Base-by-base conservation (phyloP, 352 stramenopile species). In the Phytophthora pluvialis region DNA sequence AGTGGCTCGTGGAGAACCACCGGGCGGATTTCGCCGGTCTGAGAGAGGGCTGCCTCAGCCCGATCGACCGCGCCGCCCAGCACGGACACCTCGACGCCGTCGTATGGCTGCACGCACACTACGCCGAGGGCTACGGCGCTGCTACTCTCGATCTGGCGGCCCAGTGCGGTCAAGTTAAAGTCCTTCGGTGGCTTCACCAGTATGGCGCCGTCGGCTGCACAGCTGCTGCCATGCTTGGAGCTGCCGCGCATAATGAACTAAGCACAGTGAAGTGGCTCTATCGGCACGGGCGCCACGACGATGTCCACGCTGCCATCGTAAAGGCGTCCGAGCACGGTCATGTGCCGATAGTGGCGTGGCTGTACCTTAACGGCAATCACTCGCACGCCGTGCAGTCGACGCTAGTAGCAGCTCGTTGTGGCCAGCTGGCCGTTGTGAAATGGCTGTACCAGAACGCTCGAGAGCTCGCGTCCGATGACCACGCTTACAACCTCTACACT, bases 21-120 rank as follows among this genome's bases (percentile, higher is more conserved):
- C n/a, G n/a, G n/a, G n/a, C n/a, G n/a, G n/a, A n/a, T n/a, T n/a
- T n/a, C n/a, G n/a, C n/a, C n/a, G n/a, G n/a, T n/a, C n/a, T n/a
- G n/a, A n/a, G n/a, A n/a, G n/a, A n/a, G n/a, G n/a, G n/a, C n/a
- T n/a, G n/a, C n/a, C n/a, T n/a, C n/a, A n/a, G n/a, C n/a, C n/a
- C n/a, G n/a, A n/a, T n/a, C n/a, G n/a, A n/a, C n/a, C n/a, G n/a
- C n/a, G n/a, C n/a, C n/a, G n/a, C n/a, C n/a, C 56, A 64, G 18
- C 21, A 46, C 28, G 56, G 56, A 11, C 56, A 44, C 16, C 46
- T 64, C 21, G 46, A 64, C 11, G 56, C 56, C 10, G 56, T 57
- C 18, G 6, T 50, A 4, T 64, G 56, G 56, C 45, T 64, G 46
- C 29, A 56, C 10, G 45, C 13, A 0, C 46, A 64, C 44, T 54